Evolutionary conservation across 129 eudicot genomes (phyloP), one percentile per base, ranked within the genome.

Genomic region (Ambrosia artemisiifolia): DNA sequence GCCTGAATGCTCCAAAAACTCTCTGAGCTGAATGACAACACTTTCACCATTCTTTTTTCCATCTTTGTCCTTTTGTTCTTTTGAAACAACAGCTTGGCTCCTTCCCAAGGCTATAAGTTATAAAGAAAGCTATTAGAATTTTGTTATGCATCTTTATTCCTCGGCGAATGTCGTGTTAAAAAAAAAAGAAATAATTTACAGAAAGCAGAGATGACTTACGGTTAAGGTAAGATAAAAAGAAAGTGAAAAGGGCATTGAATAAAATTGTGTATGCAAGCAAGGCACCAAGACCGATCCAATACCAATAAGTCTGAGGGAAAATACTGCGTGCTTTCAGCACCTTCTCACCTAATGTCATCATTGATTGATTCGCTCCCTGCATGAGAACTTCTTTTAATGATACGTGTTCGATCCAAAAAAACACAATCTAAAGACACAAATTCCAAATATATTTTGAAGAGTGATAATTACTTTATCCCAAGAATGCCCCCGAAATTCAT

Each of bases 241-340:
- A 56, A 34, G 97, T 90, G 85, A 94, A 94, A 56, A 94, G 88
- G 66, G 75, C 60, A 63, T 94, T 94, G 83, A 94, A 86, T 70
- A 94, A 62, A 67, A 88, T 66, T 63, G 88, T 90, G 67, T 90
- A 94, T 65, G 94, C 99, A 63, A 84, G 82, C 93, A 94, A 77
- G 62, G 91, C 97, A 61, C 91, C 91, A 44, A 94, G 80, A 59
- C 99, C 99, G 66, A 90, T 90, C 96, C 96, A 94, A 67, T 94
- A 94, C 99, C 99, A 94, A 76, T 90, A 90, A 63, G 84, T 81
- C 64, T 94, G 88, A 3, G 93, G 85, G 70, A 88, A 94, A 75
- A 94, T 75, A 78, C 94, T 88, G 61, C 97, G 92, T 46, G 92
- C 56, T 78, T 83, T 90, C 59, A 94, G 83, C 81, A 94, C 60